Conservation (phyloP, 257 asterid genomes). For the Nicotiana undulata region DNA sequence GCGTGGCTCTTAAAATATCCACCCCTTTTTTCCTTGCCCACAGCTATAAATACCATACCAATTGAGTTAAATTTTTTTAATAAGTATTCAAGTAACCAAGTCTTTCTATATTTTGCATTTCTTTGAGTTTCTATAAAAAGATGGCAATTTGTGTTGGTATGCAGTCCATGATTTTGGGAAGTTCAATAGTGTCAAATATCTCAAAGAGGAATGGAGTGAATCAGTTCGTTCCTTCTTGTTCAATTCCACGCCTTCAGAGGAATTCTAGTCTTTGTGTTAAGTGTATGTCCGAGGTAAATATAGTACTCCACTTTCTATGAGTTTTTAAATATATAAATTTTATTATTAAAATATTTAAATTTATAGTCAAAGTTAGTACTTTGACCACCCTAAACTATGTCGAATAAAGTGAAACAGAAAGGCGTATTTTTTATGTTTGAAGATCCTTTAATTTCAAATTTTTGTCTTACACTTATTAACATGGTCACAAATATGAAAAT, state of each 20-base stretch:
- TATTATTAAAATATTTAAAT: no score
- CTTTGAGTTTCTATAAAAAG: neutral
- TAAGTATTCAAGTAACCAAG: no score
- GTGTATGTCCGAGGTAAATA: slow-evolving; percentile 34
- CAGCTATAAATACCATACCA: slow-evolving; percentile 14
- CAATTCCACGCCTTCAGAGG: slow-evolving; percentile 14
- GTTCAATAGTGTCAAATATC: slow-evolving; percentile 5
- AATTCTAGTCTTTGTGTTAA: slow-evolving; percentile 28
- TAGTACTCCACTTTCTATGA: no score
- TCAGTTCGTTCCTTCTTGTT: slow-evolving; percentile 9
- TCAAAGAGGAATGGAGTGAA: neutral
- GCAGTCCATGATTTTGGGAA: slow-evolving; percentile 17
- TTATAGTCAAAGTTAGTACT: no score
- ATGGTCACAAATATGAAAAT: neutral
- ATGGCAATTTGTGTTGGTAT: slow-evolving; percentile 21
- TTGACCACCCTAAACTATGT: no score
- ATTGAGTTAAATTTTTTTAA: no score
- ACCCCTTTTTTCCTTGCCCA: slow-evolving; percentile 11
- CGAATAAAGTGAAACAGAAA: no score
- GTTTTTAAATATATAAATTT: no score
- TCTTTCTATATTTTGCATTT: neutral
- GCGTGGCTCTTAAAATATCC: slow-evolving; percentile 25
- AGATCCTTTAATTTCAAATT: no score
- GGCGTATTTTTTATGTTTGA: no score
- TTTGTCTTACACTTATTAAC: no score